A percentile compares a stretch with the other conserved stretches of the same genome.
phyloP scores from a whole-genome alignment of 225 moss, liverwort and hornwort species.

The Pleurozium schreberi region DNA sequence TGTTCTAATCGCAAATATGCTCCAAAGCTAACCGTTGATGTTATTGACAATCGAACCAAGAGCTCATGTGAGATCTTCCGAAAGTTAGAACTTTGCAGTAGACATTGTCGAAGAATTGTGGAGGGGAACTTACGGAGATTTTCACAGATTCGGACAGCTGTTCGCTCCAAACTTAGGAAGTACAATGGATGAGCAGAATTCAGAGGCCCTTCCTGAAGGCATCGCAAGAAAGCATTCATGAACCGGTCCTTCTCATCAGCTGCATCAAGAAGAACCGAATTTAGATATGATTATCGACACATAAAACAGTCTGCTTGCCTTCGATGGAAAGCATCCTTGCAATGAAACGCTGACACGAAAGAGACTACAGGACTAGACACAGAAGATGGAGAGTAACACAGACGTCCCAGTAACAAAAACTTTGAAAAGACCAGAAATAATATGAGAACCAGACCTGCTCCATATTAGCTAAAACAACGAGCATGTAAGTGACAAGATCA shows the following conservation, averaged over 20 bases:
- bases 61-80: background rate
- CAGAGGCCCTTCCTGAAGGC: constrained; percentile 67
- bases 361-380: background rate
- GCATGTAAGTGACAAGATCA: constrained; percentile 96
- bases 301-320: background rate
- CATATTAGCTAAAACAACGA: constrained; percentile 89
- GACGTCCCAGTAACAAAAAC: background rate
- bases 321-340: background rate
- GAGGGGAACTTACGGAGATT: constrained; percentile 68
- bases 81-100: background rate
- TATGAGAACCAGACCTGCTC: constrained; percentile 60
- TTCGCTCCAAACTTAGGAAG: constrained; percentile 71
- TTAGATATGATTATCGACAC: background rate
- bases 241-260: constrained; percentile 96
- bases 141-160: constrained; percentile 93
- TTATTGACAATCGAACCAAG: background rate
- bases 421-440: background rate
- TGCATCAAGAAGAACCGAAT: constrained; percentile 19
- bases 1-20: background rate
- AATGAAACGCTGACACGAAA: background rate
- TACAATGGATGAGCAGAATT: constrained; percentile 41
- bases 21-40: background rate
- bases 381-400: background rate
- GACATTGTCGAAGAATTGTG: background rate
- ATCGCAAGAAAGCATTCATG: constrained; percentile 67